These are phyloP conservation scores for Wolfiporia cocos DNA, from an alignment of 1,284 basidiomycete species.

Conservation along the genomic window DNA sequence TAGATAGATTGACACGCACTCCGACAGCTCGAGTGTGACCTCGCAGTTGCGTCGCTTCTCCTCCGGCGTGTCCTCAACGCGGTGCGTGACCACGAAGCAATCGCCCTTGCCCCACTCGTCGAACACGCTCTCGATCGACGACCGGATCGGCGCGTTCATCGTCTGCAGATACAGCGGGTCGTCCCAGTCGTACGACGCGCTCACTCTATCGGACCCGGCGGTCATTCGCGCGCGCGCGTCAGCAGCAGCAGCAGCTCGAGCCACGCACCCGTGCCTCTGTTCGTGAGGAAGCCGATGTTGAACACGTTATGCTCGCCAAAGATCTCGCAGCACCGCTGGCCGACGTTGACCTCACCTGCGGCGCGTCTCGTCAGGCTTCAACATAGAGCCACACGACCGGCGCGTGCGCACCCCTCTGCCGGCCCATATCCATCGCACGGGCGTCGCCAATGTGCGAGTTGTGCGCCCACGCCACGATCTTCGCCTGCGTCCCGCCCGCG, in stretches of 20 bases:
- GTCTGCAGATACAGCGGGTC: slow-evolving; percentile 19
- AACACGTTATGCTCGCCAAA: slow-evolving; percentile 22
- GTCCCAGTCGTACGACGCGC: slow-evolving; percentile 24
- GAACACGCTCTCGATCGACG: slow-evolving; percentile 21
- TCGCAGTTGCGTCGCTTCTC: slow-evolving; percentile 16
- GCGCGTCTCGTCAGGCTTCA: too few species aligned
- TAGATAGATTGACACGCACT: too few species aligned
- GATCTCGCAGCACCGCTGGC: slow-evolving; percentile 24
- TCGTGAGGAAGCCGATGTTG: slow-evolving; percentile 23
- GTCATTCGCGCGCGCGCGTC: too few species aligned
- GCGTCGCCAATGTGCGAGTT: slow-evolving; percentile 26
- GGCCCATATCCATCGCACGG: slow-evolving; percentile 24
- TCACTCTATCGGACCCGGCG: slow-evolving; percentile 12
- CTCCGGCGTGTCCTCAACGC: slow-evolving; percentile 14
- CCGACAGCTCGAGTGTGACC: slow-evolving; percentile 14
- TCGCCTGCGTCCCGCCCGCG: slow-evolving; percentile 8
- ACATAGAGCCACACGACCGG: too few species aligned
- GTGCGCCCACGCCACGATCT: slow-evolving; percentile 26
- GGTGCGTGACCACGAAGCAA: slow-evolving; percentile 18
- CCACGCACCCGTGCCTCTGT: slow-evolving; percentile 20
- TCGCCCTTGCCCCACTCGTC: slow-evolving; percentile 16
- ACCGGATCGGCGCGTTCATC: slow-evolving; percentile 19
- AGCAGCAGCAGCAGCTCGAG: not conserved
- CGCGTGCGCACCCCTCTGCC: slow-evolving; percentile 13
- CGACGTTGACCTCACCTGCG: slow-evolving; percentile 26